Evolutionary conservation across 2,329 filamentous ascomycete species (phyloP), one percentile per base, ranked within the genome.

Genomic region (Phialophora verrucosa): DNA sequence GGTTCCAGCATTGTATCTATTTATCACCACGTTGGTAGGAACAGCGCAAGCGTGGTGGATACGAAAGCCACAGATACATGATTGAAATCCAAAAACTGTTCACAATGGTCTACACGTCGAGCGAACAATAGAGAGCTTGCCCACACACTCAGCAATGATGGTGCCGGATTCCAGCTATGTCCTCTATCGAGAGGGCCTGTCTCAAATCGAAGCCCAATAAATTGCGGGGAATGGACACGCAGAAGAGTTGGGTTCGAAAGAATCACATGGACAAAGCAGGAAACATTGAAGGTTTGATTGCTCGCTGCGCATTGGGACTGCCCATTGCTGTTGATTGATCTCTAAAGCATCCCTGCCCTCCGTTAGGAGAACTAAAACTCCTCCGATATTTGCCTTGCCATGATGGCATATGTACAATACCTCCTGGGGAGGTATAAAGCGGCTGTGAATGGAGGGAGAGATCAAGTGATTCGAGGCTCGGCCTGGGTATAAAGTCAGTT

Each of bases 401-500:
- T 32, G 4, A 23, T 32, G 42, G 35, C 47, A 50, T 63, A 66
- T 63, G 64, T 66, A 66, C 64, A 66, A 56, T 53, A 38, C 49
- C 51, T 42, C 42, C 32, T 8, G 14, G 10, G 32, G 55, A 56
- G n/a, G 29, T 27, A 29, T 35, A 56, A 42, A 20, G 38, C 42
- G 27, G 14, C 11, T 53, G 55, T 29, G 5, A 4, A 23, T 27
- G 49, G n/a, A 44, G 32, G 14, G 14, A 10, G 38, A n/a, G 17
- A 8, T 77, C 64, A 79, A 72, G 64, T 67, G 35, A 65, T 60
- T 54, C 62, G 60, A 44, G 69, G 62, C 31, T 66, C 73, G 58
- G 64, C 61, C 69, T 71, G 38, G 8, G 51, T n/a, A 6, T 50
- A 32, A 10, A 20, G 57, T 71, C 53, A 71, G 65, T 42, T 20